Evolutionary conservation across 345 rosid species (phyloP).

Genomic region (Citrus reticulata): DNA sequence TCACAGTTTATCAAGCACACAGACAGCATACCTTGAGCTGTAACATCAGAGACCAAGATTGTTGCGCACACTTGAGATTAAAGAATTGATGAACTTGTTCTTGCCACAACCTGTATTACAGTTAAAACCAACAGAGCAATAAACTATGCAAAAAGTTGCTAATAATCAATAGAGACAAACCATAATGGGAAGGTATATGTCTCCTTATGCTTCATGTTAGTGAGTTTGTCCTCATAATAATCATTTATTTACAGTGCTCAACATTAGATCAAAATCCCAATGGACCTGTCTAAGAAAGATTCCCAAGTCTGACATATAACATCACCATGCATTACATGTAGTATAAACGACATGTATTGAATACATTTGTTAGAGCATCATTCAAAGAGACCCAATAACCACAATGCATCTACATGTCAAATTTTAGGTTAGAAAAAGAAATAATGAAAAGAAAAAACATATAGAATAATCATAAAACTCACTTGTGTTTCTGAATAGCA

Average conservation of each 20-base stretch:
- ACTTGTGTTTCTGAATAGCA: constrained; percentile 48
- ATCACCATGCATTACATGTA: neutral
- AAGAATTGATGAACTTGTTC: constrained; percentile 42
- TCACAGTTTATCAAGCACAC: neutral
- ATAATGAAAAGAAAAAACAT: neutral
- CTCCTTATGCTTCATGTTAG: neutral
- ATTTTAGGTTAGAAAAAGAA: neutral
- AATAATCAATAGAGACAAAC: constrained; percentile 1
- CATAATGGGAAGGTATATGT: neutral
- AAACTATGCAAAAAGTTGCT: constrained; percentile 2
- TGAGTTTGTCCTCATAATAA: neutral
- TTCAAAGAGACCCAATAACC: neutral
- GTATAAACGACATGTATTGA: neutral
- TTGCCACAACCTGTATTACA: constrained; percentile 55
- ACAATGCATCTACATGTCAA: neutral
- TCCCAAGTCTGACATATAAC: neutral
- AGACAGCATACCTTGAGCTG: constrained; percentile 48
- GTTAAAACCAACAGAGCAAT: constrained; percentile 1
- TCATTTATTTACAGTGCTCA: neutral
- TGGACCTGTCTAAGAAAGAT: neutral
- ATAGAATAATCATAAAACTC: constrained; percentile 20
- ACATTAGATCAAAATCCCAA: neutral
- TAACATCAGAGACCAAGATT: constrained; percentile 43
- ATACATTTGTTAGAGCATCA: neutral
- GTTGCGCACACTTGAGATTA: constrained; percentile 28